Evolutionary conservation across 2,329 filamentous ascomycete species (phyloP).

Genomic region (Penicillium fuscoglaucum): DNA sequence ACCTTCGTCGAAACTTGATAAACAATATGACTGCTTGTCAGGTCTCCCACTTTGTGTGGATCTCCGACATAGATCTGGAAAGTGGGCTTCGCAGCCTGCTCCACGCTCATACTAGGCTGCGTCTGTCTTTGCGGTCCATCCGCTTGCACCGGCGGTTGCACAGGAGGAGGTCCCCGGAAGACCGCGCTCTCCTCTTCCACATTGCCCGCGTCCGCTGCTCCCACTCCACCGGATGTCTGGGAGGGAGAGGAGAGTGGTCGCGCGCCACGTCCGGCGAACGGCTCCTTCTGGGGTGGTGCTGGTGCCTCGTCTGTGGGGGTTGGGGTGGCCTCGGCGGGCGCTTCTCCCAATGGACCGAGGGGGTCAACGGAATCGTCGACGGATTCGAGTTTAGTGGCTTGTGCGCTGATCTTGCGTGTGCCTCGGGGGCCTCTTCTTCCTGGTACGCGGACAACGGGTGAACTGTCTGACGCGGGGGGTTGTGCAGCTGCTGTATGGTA

Average conservation of each 20-base stretch:
- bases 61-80: constrained; percentile 93
- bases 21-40: constrained; percentile 96
- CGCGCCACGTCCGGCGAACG: constrained; percentile 39
- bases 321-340: constrained; percentile 34
- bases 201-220: constrained; percentile 65
- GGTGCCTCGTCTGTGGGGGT: constrained; percentile 55
- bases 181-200: constrained; percentile 70
- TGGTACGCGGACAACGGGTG: constrained; percentile 49
- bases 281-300: constrained; percentile 61
- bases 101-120: constrained; percentile 81
- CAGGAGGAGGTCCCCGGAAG: constrained; percentile 62
- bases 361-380: constrained; percentile 64
- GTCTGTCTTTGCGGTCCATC: constrained; percentile 53
- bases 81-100: constrained; percentile 87
- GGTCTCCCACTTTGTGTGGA: constrained; percentile 94
- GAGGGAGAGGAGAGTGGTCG: constrained; percentile 43
- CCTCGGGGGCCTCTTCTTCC: constrained; percentile 53
- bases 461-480: constrained; percentile 37
- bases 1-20: constrained; percentile 95
- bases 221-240: constrained; percentile 51
- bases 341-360: constrained; percentile 60
- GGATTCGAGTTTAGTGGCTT: constrained; percentile 63
- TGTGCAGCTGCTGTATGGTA: constrained; percentile 30
- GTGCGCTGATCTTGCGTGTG: constrained; percentile 59
- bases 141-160: constrained; percentile 51